Base-by-base conservation (phyloP, 306 rosid genomes). In the Morella rubra region DNA sequence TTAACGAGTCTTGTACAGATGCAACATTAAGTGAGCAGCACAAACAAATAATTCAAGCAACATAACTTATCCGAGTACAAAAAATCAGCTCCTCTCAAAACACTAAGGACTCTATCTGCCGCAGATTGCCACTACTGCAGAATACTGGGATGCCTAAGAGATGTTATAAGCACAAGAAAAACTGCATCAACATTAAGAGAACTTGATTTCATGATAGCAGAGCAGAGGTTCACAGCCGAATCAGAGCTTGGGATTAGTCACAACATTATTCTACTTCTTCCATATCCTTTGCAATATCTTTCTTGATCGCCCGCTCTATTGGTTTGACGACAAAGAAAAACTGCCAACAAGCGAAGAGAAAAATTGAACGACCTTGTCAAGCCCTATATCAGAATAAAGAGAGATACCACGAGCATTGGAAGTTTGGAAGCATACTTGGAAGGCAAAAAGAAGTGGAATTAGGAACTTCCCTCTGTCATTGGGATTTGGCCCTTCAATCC, bases 401-500 rank as follows among this genome's bases (percentile, higher is more conserved):
- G 65, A 18, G 71, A 71, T 24, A 70, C 56, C 14, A 44, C 16
- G 16, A 20, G 55, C 16, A 71, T 53, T 67, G 27, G 60, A 81
- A 66, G 53, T 64, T 51, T 40, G 70, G 70, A 83, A 69, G 73
- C 84, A 79, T 87, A 95, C 99, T 84, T 95, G 92, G 50, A 88
- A 51, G 7, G 81, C 86, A 55, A 87, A 78, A 61, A 95, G 13
- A n/a, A 92, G 76, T 64, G 99, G 99, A 82, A 95, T 95, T 72
- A 89, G 85, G 70, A 86, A 15, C 80, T 95, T 95, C 69, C 96
- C 84, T 69, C 86, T 88, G 19, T 91, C 86, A 73, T 95, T 95
- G 27, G 99, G 99, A 80, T 95, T 90, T 11, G 97, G 96, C 67
- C 99, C 99, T 69, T 92, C 99, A 37, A 95, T 95, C 85, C 78